phyloP scores from a whole-genome alignment of 306 rosid species.

The Clitoria ternatea region DNA sequence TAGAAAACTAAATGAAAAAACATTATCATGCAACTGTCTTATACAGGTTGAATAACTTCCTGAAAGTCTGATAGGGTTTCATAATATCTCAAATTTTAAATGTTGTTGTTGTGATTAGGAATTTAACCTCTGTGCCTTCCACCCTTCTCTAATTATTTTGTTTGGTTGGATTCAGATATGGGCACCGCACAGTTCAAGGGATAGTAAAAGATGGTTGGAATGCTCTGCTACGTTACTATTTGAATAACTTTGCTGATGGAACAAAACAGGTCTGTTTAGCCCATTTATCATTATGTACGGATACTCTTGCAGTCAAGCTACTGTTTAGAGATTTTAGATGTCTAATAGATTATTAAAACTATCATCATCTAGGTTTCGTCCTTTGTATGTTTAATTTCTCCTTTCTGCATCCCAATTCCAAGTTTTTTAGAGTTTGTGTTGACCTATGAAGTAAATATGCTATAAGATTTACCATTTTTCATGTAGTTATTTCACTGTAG shows the following conservation, averaged over 20 bases:
- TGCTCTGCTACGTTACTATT: conserved; percentile 84
- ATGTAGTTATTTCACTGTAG: not conserved
- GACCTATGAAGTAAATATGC: not conserved
- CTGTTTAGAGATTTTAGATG: conserved; percentile 13
- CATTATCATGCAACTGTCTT: conserved; percentile 7
- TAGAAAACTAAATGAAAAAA: not conserved
- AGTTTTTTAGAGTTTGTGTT: conserved; percentile 2
- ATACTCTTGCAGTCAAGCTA: not conserved
- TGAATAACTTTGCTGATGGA: conserved; percentile 83
- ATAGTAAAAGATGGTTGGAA: conserved; percentile 64
- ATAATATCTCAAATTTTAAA: conserved; percentile 2
- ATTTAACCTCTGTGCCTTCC: not conserved
- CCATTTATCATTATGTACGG: conserved; percentile 20
- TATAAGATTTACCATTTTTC: conserved; percentile 10
- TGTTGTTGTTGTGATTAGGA: conserved; percentile 5
- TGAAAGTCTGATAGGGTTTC: conserved; percentile 4
- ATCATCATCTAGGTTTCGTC: conserved; percentile 1
- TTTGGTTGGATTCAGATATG: conserved; percentile 57
- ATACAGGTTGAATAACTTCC: conserved; percentile 9
- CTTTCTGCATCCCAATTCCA: conserved; percentile 14
- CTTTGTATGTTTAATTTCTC: conserved; percentile 10
- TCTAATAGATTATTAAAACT: conserved; percentile 7
- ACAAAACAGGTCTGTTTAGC: conserved; percentile 67
- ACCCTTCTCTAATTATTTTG: not conserved
- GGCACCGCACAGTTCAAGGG: conserved; percentile 85